Percentiles rank a stretch among this genome's conserved stretches.
Evolutionary conservation across 108 stramenopile genomes (phyloP).

Genomic region (Cylindrotheca fusiformis): DNA sequence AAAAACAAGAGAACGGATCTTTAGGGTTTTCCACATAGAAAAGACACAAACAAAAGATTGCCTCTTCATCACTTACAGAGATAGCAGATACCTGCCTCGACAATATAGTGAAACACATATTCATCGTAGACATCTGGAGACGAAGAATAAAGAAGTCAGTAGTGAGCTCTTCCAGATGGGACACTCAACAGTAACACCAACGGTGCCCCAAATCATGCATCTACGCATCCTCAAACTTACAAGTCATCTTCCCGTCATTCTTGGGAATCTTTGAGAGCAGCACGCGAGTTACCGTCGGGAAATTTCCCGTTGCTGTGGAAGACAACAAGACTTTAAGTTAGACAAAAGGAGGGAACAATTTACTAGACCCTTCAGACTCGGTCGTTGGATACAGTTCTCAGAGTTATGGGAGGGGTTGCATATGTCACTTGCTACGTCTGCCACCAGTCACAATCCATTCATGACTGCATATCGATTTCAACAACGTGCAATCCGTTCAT

Average conservation of each 20-base stretch:
- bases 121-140: constrained; percentile 49
- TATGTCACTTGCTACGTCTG: too few species aligned
- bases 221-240: background rate
- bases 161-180: background rate
- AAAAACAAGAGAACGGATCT: background rate
- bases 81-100: constrained; percentile 89
- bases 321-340: too few species aligned
- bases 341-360: too few species aligned
- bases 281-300: constrained; percentile 96
- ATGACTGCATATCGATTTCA: too few species aligned
- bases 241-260: constrained; percentile 85
- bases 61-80: constrained; percentile 95
- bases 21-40: background rate
- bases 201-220: constrained; percentile 8
- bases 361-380: too few species aligned
- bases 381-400: too few species aligned
- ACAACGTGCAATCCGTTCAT: too few species aligned
- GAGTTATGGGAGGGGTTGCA: too few species aligned
- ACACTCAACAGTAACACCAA: too few species aligned
- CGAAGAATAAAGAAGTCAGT: background rate
- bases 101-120: constrained; percentile 89
- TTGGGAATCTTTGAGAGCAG: constrained; percentile 92
- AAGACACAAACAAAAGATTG: background rate
- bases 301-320: constrained; percentile 87
- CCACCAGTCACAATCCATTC: too few species aligned